Evolutionary conservation across 2,329 filamentous ascomycete species (phyloP), one percentile per base, ranked within the genome.

Genomic region (Trichoderma pleuroti): DNA sequence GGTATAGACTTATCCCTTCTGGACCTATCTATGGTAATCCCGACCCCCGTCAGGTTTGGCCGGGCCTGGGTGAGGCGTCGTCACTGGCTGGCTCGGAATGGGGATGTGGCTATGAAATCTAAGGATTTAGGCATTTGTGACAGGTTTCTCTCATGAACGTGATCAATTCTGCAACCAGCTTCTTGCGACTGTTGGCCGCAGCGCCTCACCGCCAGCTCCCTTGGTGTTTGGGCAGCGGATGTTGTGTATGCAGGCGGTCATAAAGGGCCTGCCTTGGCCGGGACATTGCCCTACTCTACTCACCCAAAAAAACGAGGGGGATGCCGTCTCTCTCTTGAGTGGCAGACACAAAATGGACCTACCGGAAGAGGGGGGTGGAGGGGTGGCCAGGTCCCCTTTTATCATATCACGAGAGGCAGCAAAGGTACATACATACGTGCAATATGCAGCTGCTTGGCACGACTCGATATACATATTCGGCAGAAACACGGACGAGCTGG

Each of bases 391-490:
- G 32, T 60, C 36, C 36, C 54, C 6, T 60, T 68, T 68, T 46
- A 54, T 68, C 65, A 57, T 34, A 68, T 68, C 65, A 68, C 54
- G 65, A 60, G 65, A 59, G 26, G 54, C 65, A 34, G 36, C 65
- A 24, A 32, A 60, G 12, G 14, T 60, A 68, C 30, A 6, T 28
- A 14, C 49, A 32, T 52, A 24, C 32, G 49, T 54, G 46, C 42
- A 65, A 65, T 26, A 14, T 56, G 62, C 49, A 28, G 42, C 21
- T 32, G 56, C 28, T 59, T 68, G 65, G 36, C 21, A 60, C 65
- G 26, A 49, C 54, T 46, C 34, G 63, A 68, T 60, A 34, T 49
- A 46, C 65, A 39, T 11, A 46, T 60, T 60, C 18, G 65, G 65
- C 54, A 60, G 59, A 60, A 60, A 32, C 28, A 7, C 49, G 49